phyloP scores from a whole-genome alignment of 2,329 filamentous ascomycete species.

The Ascochyta rabiei region DNA sequence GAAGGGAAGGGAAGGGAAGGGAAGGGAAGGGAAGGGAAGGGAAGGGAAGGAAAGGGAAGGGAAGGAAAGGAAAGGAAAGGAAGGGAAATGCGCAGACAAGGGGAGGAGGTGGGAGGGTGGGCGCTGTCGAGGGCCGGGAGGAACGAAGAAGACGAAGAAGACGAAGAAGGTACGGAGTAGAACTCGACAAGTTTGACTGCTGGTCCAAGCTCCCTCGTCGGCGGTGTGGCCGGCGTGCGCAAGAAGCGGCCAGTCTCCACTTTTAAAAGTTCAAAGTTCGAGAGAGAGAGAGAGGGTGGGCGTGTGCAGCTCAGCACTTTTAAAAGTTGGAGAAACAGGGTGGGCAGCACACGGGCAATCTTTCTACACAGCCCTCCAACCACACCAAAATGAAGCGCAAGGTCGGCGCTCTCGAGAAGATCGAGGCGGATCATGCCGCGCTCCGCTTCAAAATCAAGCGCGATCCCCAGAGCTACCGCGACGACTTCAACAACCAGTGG shows the following conservation, averaged over 20 bases:
- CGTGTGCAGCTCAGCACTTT: no score
- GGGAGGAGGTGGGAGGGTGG: not conserved
- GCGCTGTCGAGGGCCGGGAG: slow-evolving; percentile 4
- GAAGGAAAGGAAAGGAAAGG: no score
- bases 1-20: no score
- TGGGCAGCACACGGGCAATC: not conserved
- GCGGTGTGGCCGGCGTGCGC: not conserved
- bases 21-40: no score
- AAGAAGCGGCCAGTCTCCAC: slow-evolving; percentile 19
- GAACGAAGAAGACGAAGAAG: no score
- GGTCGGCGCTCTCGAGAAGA: slow-evolving; percentile 90
- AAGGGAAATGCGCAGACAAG: slow-evolving; percentile 5
- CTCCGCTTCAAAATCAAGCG: slow-evolving; percentile 89
- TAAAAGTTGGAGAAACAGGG: slow-evolving; percentile 16
- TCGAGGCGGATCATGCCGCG: slow-evolving; percentile 76
- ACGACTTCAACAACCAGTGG: slow-evolving; percentile 88
- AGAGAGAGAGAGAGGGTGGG: no score
- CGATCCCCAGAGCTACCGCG: slow-evolving; percentile 87
- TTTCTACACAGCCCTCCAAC: not conserved
- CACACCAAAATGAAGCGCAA: slow-evolving; percentile 77
- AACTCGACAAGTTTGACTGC: slow-evolving; percentile 1
- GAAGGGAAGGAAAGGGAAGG: no score
- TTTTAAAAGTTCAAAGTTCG: no score
- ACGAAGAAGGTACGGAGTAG: no score
- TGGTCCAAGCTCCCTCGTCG: slow-evolving; percentile 1